phyloP scores from a whole-genome alignment of 768 basidiomycete species.

The Chlorophyllum brunneum region DNA sequence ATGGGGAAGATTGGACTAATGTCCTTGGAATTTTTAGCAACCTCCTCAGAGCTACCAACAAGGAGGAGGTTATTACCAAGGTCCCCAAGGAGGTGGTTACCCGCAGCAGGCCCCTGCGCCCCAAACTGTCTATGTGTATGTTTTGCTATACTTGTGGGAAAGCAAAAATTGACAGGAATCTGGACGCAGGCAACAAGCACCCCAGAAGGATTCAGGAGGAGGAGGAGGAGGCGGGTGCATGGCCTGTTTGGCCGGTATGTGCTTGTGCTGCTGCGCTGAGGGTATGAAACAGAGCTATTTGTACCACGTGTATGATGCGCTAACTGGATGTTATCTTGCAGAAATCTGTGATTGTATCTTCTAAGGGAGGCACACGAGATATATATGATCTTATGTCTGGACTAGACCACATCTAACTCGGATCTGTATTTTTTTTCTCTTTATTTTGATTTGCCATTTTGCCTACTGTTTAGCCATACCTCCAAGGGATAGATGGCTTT shows the following conservation, averaged over 20 bases:
- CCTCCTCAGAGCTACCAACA: slow-evolving; percentile 65
- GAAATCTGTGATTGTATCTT: slow-evolving; percentile 78
- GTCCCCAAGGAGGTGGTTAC: slow-evolving; percentile 35
- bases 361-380: slow-evolving; percentile 21
- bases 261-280: slow-evolving; percentile 72
- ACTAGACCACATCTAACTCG: not conserved
- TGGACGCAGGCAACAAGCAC: slow-evolving; percentile 39
- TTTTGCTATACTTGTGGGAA: slow-evolving; percentile 12
- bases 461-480: too few relatives aligned
- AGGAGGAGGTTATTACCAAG: slow-evolving; percentile 32
- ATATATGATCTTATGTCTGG: not conserved
- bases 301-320: slow-evolving; percentile 12
- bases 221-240: slow-evolving; percentile 41
- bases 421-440: not conserved
- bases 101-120: slow-evolving; percentile 55
- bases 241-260: slow-evolving; percentile 64
- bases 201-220: slow-evolving; percentile 44
- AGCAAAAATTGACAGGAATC: not conserved
- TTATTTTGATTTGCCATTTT: not conserved
- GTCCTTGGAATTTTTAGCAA: slow-evolving; percentile 36
- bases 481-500: too few relatives aligned
- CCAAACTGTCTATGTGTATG: slow-evolving; percentile 80
- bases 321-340: slow-evolving; percentile 22
- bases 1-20: not conserved
- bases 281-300: slow-evolving; percentile 37